Percentiles rank a stretch among this genome's conserved stretches.
These are phyloP conservation scores for Rutidosis leptorrhynchoides DNA, from an alignment of 129 eudicot genomes.

Conservation along the genomic window DNA sequence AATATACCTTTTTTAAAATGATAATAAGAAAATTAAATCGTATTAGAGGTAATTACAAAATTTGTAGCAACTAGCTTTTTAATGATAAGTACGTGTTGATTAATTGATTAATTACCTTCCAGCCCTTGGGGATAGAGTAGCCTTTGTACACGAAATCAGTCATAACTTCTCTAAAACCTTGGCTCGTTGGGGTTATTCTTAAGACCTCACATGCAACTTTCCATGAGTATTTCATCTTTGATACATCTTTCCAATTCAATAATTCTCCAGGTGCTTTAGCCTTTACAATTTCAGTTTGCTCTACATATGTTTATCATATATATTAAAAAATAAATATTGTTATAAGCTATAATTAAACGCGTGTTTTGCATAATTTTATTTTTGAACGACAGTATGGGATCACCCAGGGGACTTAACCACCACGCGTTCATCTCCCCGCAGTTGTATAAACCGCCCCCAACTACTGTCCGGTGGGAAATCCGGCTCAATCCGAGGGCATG, in stretches of 20 bases:
- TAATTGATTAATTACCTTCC: slow-evolving; percentile 42
- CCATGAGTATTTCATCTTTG: slow-evolving; percentile 43
- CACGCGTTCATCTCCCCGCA: no score
- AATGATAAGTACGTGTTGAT: no score
- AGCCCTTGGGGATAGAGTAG: slow-evolving; percentile 30
- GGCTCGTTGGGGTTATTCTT: slow-evolving; percentile 37
- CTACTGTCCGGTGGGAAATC: no score
- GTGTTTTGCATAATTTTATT: no score
- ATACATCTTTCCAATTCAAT: slow-evolving; percentile 34
- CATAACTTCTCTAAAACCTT: slow-evolving; percentile 46
- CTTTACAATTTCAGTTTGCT: slow-evolving; percentile 42
- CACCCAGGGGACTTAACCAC: no score
- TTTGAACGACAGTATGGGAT: no score
- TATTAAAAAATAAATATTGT: no score
- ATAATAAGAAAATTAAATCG: no score
- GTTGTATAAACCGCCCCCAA: no score
- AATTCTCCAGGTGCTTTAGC: slow-evolving; percentile 29
- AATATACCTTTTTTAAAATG: background rate
- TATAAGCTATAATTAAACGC: no score
- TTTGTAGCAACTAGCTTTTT: background rate
- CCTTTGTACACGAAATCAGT: slow-evolving; percentile 29
- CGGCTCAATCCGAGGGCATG: no score
- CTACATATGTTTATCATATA: slow-evolving; percentile 3
- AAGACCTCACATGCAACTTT: slow-evolving; percentile 44
- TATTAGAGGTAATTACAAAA: background rate